Conservation (phyloP, 768 basidiomycete species). For the Suillus placidus region DNA sequence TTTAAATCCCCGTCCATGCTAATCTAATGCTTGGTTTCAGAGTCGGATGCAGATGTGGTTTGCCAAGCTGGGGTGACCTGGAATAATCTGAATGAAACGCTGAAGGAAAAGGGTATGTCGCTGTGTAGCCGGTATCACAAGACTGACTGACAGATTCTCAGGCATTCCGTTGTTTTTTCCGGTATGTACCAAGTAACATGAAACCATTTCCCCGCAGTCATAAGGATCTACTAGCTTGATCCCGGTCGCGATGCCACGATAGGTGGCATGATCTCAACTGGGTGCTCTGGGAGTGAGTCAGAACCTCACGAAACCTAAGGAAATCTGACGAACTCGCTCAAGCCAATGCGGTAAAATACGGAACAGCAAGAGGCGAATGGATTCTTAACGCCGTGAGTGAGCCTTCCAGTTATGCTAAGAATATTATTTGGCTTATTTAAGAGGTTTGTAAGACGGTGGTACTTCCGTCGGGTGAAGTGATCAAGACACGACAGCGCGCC, state of each 20-base stretch:
- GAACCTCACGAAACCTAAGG: neutral
- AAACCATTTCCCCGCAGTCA: neutral
- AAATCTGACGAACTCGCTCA: neutral
- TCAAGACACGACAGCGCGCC: conserved; percentile 78
- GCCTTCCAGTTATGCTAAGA: neutral
- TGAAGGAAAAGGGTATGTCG: conserved; percentile 54
- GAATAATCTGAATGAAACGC: conserved; percentile 69
- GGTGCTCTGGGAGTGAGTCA: conserved; percentile 73
- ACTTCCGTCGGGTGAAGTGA: conserved; percentile 76
- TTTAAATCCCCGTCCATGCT: conserved; percentile 12
- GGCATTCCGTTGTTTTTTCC: conserved; percentile 22
- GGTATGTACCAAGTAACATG: conserved; percentile 7
- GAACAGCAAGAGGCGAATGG: conserved; percentile 84
- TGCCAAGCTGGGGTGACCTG: conserved; percentile 77
- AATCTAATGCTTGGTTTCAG: conserved; percentile 34
- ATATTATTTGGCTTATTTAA: conserved; percentile 4
- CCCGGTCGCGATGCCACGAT: conserved; percentile 51
- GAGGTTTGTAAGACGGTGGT: conserved; percentile 63
- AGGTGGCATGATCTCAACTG: conserved; percentile 83
- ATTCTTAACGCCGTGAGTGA: conserved; percentile 69
- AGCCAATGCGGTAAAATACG: conserved; percentile 80
- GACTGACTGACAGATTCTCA: conserved; percentile 8
- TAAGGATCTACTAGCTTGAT: conserved; percentile 14
- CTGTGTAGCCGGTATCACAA: neutral
- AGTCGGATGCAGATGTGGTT: conserved; percentile 66